phyloP scores from a whole-genome alignment of 2,329 filamentous ascomycete species.

The Apiospora saccharicola region DNA sequence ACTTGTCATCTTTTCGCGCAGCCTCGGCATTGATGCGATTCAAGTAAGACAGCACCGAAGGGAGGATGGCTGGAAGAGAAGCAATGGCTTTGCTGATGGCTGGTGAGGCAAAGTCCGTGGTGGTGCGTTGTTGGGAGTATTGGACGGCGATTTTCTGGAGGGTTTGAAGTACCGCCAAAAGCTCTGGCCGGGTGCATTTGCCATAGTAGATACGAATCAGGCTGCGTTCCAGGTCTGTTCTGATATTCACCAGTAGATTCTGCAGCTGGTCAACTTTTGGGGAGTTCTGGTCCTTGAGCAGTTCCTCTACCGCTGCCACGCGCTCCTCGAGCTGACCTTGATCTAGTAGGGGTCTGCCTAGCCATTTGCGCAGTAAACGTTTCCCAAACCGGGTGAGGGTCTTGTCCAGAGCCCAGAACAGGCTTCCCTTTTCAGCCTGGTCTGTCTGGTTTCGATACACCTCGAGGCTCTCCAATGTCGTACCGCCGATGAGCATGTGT shows the following conservation, averaged over 20 bases:
- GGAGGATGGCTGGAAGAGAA: conserved; percentile 77
- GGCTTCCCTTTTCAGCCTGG: conserved; percentile 81
- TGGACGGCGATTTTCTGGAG: conserved; percentile 82
- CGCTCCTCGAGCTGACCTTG: conserved; percentile 77
- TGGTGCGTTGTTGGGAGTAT: conserved; percentile 71
- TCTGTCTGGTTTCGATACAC: conserved; percentile 97
- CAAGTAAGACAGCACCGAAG: conserved; percentile 76
- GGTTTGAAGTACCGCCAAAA: conserved; percentile 84
- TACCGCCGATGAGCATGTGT: conserved; percentile 96
- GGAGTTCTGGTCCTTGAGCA: conserved; percentile 73
- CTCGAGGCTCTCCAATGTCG: conserved; percentile 91
- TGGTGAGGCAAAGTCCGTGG: conserved; percentile 74
- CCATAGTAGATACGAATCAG: conserved; percentile 97
- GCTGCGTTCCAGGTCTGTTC: conserved; percentile 87
- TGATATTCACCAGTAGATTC: conserved; percentile 73
- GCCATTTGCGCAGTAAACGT: conserved; percentile 90
- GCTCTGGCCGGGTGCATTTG: conserved; percentile 89
- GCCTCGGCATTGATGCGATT: conserved; percentile 86
- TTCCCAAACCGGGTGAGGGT: conserved; percentile 91
- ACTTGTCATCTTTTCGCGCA: conserved; percentile 89
- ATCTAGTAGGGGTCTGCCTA: conserved; percentile 87
- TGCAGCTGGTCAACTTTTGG: conserved; percentile 76
- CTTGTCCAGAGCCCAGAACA: conserved; percentile 95
- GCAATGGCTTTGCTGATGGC: conserved; percentile 76
- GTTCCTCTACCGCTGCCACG: conserved; percentile 84